phyloP scores from a whole-genome alignment of 495 filamentous ascomycete species.

The Physcia stellaris region DNA sequence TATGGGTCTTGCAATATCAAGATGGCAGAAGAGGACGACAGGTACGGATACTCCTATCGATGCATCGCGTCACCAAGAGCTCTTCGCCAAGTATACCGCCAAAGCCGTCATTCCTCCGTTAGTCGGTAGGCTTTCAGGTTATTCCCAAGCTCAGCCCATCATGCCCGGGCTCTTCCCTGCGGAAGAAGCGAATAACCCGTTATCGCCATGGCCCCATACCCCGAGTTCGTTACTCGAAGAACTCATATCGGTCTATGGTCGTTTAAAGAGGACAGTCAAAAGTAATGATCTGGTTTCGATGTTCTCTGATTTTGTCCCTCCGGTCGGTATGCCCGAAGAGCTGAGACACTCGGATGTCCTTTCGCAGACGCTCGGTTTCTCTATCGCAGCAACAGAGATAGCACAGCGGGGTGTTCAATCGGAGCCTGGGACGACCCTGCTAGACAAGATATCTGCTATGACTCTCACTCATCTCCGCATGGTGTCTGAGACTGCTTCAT shows the following conservation, averaged over 20 bases:
- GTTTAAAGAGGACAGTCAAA: constrained; percentile 63
- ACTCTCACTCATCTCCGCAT: constrained; percentile 80
- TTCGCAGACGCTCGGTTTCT: constrained; percentile 62
- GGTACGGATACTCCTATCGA: too few species aligned
- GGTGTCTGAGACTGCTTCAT: constrained; percentile 72
- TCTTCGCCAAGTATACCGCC: constrained; percentile 51
- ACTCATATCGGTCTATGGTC: constrained; percentile 64
- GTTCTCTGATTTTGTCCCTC: constrained; percentile 28
- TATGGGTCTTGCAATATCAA: constrained; percentile 26
- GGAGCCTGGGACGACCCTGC: constrained; percentile 55
- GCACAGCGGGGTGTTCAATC: constrained; percentile 76
- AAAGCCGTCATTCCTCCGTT: constrained; percentile 47
- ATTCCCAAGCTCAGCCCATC: constrained; percentile 20
- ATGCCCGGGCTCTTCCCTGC: constrained; percentile 30
- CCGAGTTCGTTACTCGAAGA: constrained; percentile 42
- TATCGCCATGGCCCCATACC: constrained; percentile 24
- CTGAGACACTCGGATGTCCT: constrained; percentile 54
- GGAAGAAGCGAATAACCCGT: constrained; percentile 22
- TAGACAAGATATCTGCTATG: constrained; percentile 76
- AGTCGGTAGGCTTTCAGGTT: constrained; percentile 40
- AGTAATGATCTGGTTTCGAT: constrained; percentile 51
- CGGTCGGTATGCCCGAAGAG: constrained; percentile 26
- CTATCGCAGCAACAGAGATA: constrained; percentile 87
- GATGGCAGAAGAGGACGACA: constrained; percentile 27
- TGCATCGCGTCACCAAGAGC: constrained; percentile 34